Base-by-base conservation (phyloP, 2,329 filamentous ascomycete species). In the Aspergillus sp. region DNA sequence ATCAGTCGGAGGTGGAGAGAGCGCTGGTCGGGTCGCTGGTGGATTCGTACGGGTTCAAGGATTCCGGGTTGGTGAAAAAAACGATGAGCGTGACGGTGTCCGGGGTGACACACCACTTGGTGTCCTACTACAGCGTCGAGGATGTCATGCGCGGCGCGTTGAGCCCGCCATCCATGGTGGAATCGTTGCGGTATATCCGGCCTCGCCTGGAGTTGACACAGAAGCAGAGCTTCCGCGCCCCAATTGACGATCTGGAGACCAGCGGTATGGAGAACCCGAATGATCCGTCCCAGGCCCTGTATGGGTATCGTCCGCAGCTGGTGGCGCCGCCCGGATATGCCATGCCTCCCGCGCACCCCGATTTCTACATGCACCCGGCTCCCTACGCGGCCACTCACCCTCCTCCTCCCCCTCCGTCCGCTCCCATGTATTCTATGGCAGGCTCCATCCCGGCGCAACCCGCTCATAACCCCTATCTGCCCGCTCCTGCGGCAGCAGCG, bases 21-120 rank as follows among this genome's bases (percentile, higher is more conserved):
- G 75, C 78, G 28, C 70, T 90, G 45, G 82, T 93, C 40, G 90
- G 89, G 4, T 94, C 88, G 1, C 74, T 95, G 8, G 80, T 91
- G n/a, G 89, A 94, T 67, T 89, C 85, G 0, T 95, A 95, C 58
- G 81, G 82, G 30, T 95, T 95, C 76, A 93, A 93, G 60, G 74
- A 81, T 9, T 79, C 81, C 1, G 89, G 90, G 0, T 70, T 96
- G 36, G 80, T 95, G 52, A 96, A 96, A 76, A 95, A 95, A 73
- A 95, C 89, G 0, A 89, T 95, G 67, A 91, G 85, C 57, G 80
- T 95, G 35, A 81, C 78, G 2, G 81, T 85, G 43, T 77, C 83
- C 28, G 85, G 85, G 2, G 78, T 89, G 2, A 82, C 81, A 2
- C 89, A 94, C 59, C 89, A 94, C 59, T 71, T 96, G 44, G 88